Percentiles rank a stretch among this genome's conserved stretches.
These are phyloP conservation scores for Insectozyma bohioensis DNA, from an alignment of 1,139 yeast species.

Conservation along the genomic window DNA sequence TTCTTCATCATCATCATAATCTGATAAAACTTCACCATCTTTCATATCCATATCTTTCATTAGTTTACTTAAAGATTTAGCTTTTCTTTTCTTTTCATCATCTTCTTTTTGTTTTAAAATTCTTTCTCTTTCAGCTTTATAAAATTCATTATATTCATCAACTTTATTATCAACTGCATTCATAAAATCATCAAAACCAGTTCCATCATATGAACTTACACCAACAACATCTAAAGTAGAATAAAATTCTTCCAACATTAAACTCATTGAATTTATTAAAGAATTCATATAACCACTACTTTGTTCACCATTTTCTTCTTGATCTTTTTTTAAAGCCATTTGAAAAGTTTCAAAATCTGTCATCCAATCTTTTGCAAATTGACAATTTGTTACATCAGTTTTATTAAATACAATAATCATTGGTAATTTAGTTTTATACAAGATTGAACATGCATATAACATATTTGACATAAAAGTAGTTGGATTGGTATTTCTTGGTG, in stretches of 20 bases:
- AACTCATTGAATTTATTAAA: slow-evolving; percentile 88
- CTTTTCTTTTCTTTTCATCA: slow-evolving; percentile 70
- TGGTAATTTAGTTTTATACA: slow-evolving; percentile 94
- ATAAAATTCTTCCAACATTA: slow-evolving; percentile 95
- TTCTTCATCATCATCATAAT: slow-evolving; percentile 41
- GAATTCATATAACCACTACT: slow-evolving; percentile 95
- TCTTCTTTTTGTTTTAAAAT: slow-evolving; percentile 75
- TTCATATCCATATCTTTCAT: slow-evolving; percentile 80
- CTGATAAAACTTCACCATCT: slow-evolving; percentile 70
- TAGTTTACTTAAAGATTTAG: slow-evolving; percentile 65
- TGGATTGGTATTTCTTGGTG: slow-evolving; percentile 92
- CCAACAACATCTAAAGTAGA: slow-evolving; percentile 89
- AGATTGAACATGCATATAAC: slow-evolving; percentile 96
- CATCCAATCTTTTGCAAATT: slow-evolving; percentile 97
- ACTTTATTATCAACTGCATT: slow-evolving; percentile 81
- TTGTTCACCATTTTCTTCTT: slow-evolving; percentile 63
- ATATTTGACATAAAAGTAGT: slow-evolving; percentile 97
- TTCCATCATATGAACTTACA: slow-evolving; percentile 89
- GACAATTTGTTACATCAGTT: slow-evolving; percentile 82
- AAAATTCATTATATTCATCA: slow-evolving; percentile 81
- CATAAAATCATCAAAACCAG: slow-evolving; percentile 89
- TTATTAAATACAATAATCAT: slow-evolving; percentile 97
- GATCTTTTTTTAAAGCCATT: slow-evolving; percentile 63
- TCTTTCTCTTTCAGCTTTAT: slow-evolving; percentile 83
- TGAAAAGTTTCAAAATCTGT: slow-evolving; percentile 93